phyloP scores from a whole-genome alignment of 2,329 filamentous ascomycete genomes.

The Fusarium fracticaudum region DNA sequence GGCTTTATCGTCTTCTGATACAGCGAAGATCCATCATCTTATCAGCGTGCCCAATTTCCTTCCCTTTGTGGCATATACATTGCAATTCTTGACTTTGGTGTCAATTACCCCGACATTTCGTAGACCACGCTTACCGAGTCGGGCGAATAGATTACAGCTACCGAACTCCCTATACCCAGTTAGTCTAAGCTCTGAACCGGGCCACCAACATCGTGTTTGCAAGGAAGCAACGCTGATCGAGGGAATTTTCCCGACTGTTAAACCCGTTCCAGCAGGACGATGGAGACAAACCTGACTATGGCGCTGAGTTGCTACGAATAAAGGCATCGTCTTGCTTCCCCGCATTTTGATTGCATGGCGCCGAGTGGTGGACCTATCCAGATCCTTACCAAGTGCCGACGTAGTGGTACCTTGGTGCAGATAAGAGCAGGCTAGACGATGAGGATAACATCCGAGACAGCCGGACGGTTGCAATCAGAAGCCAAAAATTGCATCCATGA shows the following conservation, averaged over 20 bases:
- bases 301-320: background rate
- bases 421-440: background rate
- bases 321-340: background rate
- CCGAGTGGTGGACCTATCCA: background rate
- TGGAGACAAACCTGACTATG: background rate
- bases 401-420: background rate
- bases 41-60: background rate
- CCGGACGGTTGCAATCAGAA: background rate
- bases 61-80: slow-evolving; percentile 10
- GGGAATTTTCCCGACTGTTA: background rate
- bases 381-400: background rate
- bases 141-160: slow-evolving; percentile 7
- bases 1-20: background rate
- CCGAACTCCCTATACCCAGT: background rate
- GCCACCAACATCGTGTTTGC: background rate
- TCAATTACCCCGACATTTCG: background rate
- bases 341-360: background rate
- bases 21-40: background rate
- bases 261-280: background rate
- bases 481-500: background rate
- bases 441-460: background rate
- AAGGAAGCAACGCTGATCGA: background rate
- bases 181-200: background rate
- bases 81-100: background rate
- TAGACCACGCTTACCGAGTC: background rate